Conservation (phyloP, 2,329 filamentous ascomycete species). For the Aspergillus tanneri region DNA sequence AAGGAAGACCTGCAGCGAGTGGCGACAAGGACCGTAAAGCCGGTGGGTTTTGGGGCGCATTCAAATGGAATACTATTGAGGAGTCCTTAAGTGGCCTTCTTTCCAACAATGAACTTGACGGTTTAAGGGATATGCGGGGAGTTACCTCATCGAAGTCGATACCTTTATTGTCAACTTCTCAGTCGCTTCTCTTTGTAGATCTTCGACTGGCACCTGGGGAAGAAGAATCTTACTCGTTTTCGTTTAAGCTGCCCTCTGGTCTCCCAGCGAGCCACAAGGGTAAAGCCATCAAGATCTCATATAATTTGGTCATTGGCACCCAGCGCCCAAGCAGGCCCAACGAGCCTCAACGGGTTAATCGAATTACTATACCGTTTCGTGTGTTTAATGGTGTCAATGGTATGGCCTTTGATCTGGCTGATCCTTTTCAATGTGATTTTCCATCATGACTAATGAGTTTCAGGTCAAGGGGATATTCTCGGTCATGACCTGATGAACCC, state of each 20-base stretch:
- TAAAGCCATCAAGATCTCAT: constrained; percentile 89
- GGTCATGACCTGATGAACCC: constrained; percentile 94
- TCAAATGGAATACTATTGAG: constrained; percentile 85
- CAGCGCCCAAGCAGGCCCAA: constrained; percentile 76
- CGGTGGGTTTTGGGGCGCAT: constrained; percentile 74
- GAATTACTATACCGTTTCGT: constrained; percentile 89
- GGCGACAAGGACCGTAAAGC: constrained; percentile 56
- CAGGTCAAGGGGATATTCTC: constrained; percentile 75
- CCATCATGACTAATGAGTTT: constrained; percentile 20
- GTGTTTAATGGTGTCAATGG: constrained; percentile 90
- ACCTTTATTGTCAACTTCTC: constrained; percentile 88
- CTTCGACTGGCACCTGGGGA: constrained; percentile 83
- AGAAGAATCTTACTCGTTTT: constrained; percentile 81
- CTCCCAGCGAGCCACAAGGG: constrained; percentile 89
- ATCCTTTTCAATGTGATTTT: neutral
- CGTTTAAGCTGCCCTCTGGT: constrained; percentile 79
- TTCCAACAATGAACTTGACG: constrained; percentile 83
- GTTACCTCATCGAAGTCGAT: constrained; percentile 82
- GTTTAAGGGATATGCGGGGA: constrained; percentile 91
- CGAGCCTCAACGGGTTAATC: constrained; percentile 76
- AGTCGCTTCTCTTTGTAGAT: constrained; percentile 95
- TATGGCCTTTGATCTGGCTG: constrained; percentile 26
- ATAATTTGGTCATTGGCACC: constrained; percentile 87
- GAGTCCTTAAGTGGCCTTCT: constrained; percentile 85
- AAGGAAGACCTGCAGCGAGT: constrained; percentile 51